Percentiles rank a stretch among this genome's conserved stretches.
phyloP scores from a whole-genome alignment of 345 rosid species.

The Psidium guajava region DNA sequence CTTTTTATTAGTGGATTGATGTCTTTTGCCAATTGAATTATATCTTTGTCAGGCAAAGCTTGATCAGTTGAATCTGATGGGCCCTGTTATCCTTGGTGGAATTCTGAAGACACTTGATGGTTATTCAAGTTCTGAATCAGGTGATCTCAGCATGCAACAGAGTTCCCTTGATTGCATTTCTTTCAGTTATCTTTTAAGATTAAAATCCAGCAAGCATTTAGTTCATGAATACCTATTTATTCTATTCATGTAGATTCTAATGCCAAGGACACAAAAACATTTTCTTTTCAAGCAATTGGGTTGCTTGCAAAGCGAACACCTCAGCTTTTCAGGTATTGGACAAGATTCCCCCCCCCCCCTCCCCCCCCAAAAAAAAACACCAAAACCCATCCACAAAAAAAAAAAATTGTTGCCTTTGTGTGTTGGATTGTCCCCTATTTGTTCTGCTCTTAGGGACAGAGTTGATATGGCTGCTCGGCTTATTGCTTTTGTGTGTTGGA shows the following conservation, averaged over 20 bases:
- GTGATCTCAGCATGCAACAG: slow-evolving; percentile 16
- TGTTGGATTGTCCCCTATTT: neutral
- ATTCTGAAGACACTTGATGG: slow-evolving; percentile 85
- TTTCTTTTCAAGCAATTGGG: slow-evolving; percentile 91
- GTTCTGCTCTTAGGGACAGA: slow-evolving; percentile 47
- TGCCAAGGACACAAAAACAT: slow-evolving; percentile 63
- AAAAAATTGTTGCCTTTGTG: neutral
- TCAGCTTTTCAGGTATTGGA: slow-evolving; percentile 66
- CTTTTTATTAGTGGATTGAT: neutral
- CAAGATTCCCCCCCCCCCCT: neutral
- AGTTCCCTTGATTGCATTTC: neutral
- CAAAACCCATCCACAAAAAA: neutral
- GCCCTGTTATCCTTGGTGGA: slow-evolving; percentile 75
- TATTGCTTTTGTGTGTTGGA: neutral
- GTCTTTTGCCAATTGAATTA: neutral
- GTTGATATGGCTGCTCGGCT: slow-evolving; percentile 54
- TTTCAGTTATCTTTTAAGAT: neutral
- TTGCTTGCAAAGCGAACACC: slow-evolving; percentile 85
- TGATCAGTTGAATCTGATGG: slow-evolving; percentile 87
- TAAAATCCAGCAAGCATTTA: neutral
- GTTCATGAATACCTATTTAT: neutral
- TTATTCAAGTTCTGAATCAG: slow-evolving; percentile 60
- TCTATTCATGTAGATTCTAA: slow-evolving; percentile 39
- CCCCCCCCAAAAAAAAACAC: too few species aligned
- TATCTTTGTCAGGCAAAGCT: slow-evolving; percentile 47